Evolutionary conservation across 768 basidiomycete genomes (phyloP), one percentile per base, ranked within the genome.

Genomic region (Tylopilus sp.): DNA sequence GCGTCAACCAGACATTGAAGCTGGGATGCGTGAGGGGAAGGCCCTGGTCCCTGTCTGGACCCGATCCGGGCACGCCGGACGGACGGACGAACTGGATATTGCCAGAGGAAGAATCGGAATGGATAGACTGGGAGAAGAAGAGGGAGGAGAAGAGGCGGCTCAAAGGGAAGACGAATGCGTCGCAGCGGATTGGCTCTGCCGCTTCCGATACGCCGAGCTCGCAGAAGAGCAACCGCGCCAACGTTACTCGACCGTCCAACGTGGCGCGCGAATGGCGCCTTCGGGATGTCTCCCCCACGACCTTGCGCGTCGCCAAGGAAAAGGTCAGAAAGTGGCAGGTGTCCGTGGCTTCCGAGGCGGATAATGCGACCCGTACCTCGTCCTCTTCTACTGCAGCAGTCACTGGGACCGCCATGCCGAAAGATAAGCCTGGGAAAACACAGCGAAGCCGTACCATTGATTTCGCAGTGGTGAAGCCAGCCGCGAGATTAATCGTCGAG

Each of bases 21-120:
- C 63, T 79, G 52, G 71, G 71, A 7, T 71, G 71, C 33, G 72
- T 77, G 8, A 70, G 72, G 50, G 73, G 74, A 16, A 69, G 69
- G 30, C 17, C 62, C 57, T 56, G 59, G 54, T 71, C 48, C 52
- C 66, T 30, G 57, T 60, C 38, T 50, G 59, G 28, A 55, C 50
- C 29, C 64, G 62, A 59, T 69, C 38, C 52, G 54, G 53, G 33
- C 53, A 33, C 42, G 54, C 58, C 16, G 38, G 68, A 60, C 50
- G 70, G 56, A 57, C 55, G 57, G 22, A 52, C 61, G 21, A 64
- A 68, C 30, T 69, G 68, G 66, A 61, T 72, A 58, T 48, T 81
- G 57, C 77, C 79, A 12, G 71, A 72, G 24, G 76, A 74, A 17
- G 81, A 83, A 61, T 71, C 71, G 41, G 76, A 77, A 31, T 81